Conservation (phyloP, 2,329 filamentous ascomycete species). For the Botryosphaeria agaves region DNA sequence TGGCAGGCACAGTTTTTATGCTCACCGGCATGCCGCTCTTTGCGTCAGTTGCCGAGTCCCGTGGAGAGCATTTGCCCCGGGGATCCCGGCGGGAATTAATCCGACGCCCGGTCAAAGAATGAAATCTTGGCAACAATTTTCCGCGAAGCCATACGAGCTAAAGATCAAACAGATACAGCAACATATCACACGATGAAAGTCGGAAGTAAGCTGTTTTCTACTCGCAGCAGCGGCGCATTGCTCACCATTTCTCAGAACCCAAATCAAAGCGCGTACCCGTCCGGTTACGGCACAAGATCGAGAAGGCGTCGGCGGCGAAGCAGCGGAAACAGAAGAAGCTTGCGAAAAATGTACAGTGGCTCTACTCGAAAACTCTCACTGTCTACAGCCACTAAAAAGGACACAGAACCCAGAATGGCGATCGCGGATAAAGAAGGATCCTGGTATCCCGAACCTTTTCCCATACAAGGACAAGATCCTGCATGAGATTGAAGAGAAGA, state of each 20-base stretch:
- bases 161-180: too few species aligned
- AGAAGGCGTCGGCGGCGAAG: slow-evolving; percentile 81
- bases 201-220: slow-evolving; percentile 17
- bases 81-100: too few species aligned
- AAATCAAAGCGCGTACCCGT: slow-evolving; percentile 85
- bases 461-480: slow-evolving; percentile 95
- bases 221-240: too few species aligned
- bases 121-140: too few species aligned
- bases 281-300: slow-evolving; percentile 85
- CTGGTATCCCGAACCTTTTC: slow-evolving; percentile 91
- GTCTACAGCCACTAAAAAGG: slow-evolving; percentile 1
- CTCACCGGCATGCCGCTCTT: too few species aligned
- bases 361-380: neutral
- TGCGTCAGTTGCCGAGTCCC: too few species aligned
- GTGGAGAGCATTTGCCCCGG: too few species aligned
- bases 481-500: slow-evolving; percentile 83
- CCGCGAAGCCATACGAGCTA: too few species aligned
- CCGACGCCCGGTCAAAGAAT: too few species aligned
- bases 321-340: slow-evolving; percentile 78
- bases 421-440: slow-evolving; percentile 90
- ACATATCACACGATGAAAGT: slow-evolving; percentile 26
- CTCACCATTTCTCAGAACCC: slow-evolving; percentile 45
- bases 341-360: slow-evolving; percentile 51
- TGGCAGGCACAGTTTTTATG: too few species aligned
- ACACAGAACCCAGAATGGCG: slow-evolving; percentile 80